These are phyloP conservation scores for Gautieria morchelliformis DNA, from an alignment of 768 basidiomycete species.

Conservation along the genomic window DNA sequence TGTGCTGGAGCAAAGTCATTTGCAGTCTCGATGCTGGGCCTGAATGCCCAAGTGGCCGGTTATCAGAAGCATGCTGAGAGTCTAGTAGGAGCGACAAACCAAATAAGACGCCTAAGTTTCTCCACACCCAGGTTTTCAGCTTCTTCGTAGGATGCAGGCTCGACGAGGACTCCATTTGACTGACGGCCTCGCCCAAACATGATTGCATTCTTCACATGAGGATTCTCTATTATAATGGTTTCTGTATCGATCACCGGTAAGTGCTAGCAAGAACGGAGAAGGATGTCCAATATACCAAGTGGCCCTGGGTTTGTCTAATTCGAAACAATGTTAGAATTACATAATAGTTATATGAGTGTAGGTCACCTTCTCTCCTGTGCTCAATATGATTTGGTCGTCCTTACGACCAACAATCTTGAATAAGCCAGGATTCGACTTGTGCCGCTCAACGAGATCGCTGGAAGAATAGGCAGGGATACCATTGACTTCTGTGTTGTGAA, in stretches of 20 bases:
- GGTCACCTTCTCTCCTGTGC: slow-evolving; percentile 32
- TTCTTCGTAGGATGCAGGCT: slow-evolving; percentile 26
- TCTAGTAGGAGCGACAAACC: slow-evolving; percentile 14
- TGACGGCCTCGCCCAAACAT: slow-evolving; percentile 34
- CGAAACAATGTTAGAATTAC: background rate
- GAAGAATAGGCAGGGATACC: slow-evolving; percentile 2
- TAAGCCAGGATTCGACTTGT: slow-evolving; percentile 24
- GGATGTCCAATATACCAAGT: slow-evolving; percentile 12
- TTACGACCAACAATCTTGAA: slow-evolving; percentile 29
- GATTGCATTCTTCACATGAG: slow-evolving; percentile 22
- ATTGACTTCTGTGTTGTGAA: background rate
- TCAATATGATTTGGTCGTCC: slow-evolving; percentile 34
- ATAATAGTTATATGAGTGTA: background rate
- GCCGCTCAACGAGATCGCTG: slow-evolving; percentile 25
- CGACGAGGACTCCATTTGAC: slow-evolving; percentile 30
- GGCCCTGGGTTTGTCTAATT: slow-evolving; percentile 23
- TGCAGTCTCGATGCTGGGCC: slow-evolving; percentile 18
- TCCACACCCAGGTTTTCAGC: slow-evolving; percentile 20
- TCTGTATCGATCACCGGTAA: background rate
- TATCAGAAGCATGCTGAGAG: background rate
- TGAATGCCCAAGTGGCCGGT: background rate
- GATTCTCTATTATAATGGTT: slow-evolving; percentile 23
- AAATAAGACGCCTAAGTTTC: slow-evolving; percentile 27
- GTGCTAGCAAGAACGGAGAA: background rate
- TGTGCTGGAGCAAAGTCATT: slow-evolving; percentile 19